phyloP scores from a whole-genome alignment of 495 filamentous ascomycete species.

The Neurospora africana region DNA sequence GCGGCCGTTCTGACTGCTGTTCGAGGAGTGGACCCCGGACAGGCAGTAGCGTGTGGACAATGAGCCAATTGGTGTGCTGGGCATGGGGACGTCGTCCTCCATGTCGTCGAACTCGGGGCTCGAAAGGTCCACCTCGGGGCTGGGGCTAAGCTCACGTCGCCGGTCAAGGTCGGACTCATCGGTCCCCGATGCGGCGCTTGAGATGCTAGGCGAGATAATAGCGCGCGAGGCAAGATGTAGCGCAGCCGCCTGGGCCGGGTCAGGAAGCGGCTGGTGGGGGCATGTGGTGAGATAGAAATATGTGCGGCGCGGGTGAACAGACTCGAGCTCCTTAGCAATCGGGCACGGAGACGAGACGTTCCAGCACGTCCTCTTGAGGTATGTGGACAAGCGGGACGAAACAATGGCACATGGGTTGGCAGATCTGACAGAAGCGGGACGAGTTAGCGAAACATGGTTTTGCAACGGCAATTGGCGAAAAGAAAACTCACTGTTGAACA shows the following conservation, averaged over 20 bases:
- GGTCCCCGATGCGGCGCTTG: conserved; percentile 54
- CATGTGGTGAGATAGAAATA: conserved; percentile 90
- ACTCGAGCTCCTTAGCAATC: conserved; percentile 81
- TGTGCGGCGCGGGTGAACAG: conserved; percentile 84
- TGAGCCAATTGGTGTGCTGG: conserved; percentile 46
- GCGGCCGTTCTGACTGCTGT: conserved; percentile 26
- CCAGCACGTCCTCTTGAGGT: conserved; percentile 78
- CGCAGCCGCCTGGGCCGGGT: conserved; percentile 40
- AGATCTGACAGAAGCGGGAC: conserved; percentile 48
- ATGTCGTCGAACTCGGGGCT: conserved; percentile 76
- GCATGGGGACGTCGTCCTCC: conserved; percentile 46
- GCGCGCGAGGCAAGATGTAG: conserved; percentile 32
- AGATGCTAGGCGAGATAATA: conserved; percentile 79
- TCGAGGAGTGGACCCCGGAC: conserved; percentile 23
- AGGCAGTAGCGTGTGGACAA: conserved; percentile 39
- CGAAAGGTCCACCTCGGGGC: conserved; percentile 86
- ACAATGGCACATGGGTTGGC: conserved; percentile 92
- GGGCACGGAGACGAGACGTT: conserved; percentile 73
- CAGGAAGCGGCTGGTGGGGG: conserved; percentile 73
- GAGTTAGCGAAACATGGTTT: conserved; percentile 23
- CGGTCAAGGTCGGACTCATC: conserved; percentile 63
- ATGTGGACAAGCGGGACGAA: conserved; percentile 79
- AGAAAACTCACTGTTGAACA: conserved; percentile 75
- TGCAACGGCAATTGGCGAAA: not conserved
- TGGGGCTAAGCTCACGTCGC: conserved; percentile 69